Evolutionary conservation across 176 grass and related monocot genomes (phyloP), one percentile per base, ranked within the genome.

Genomic region (Lolium rigidum): DNA sequence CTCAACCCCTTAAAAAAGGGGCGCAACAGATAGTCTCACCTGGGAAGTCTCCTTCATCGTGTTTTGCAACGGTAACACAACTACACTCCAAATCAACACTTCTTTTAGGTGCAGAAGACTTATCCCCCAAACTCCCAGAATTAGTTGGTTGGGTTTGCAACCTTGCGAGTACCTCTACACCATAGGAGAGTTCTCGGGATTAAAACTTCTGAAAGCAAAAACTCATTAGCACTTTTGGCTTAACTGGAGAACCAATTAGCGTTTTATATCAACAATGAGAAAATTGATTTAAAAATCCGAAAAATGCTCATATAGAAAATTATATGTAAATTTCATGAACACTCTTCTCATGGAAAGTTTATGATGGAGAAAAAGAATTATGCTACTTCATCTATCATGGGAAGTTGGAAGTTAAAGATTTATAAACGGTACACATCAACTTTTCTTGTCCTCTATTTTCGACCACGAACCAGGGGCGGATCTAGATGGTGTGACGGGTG

Each of bases 11-110:
- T n/a, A n/a, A n/a, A n/a, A n/a, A n/a, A n/a, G n/a, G n/a, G n/a
- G n/a, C n/a, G n/a, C n/a, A n/a, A n/a, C n/a, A 83, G 26, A 69
- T 6, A 82, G 60, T 51, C 73, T 77, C 25, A 88, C 86, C 86
- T 78, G 63, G 18, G 80, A 83, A 83, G 63, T 28, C 48, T 82
- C 80, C 86, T 28, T 24, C 86, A 88, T 88, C 41, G 39, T 24
- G 6, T 44, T 56, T 77, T n/a, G 82, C 66, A 51, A 59, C 14
- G 54, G 10, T 5, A 28, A 31, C 6, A 26, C 63, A 38, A 5
- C 13, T 58, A 9, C 7, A 48, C 17, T 46, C 35, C 3, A 4
- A 25, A 60, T 26, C 11, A 22, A 51, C 20, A 17, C 76, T 59
- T 71, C 39, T 21, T 5, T 18, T 80, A 43, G 79, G 62, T 46